Conservation (phyloP, 805 yeast genomes). For the Clavispora santaluciae region DNA sequence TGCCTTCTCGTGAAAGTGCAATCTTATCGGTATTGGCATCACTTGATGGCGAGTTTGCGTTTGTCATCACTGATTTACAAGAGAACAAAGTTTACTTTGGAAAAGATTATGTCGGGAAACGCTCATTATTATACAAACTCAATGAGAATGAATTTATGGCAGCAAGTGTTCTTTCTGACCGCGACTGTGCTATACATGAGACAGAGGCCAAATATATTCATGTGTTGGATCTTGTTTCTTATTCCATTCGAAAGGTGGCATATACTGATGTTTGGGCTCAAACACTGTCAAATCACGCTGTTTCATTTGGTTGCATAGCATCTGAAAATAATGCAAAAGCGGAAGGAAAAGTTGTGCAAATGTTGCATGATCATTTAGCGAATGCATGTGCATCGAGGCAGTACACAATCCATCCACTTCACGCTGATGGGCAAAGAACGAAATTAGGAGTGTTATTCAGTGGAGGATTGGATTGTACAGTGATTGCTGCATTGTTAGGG, state of each 20-base stretch:
- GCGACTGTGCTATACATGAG: not conserved
- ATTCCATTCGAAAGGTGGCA: not conserved
- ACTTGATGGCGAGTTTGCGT: constrained; percentile 84
- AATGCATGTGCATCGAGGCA: constrained; percentile 47
- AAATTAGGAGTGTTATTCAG: constrained; percentile 68
- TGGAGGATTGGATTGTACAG: constrained; percentile 93
- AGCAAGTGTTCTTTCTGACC: not conserved
- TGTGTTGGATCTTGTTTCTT: constrained; percentile 28
- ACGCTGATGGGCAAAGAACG: constrained; percentile 21
- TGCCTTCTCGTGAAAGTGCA: constrained; percentile 19
- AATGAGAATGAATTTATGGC: not conserved
- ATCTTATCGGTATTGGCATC: constrained; percentile 37
- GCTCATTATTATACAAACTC: constrained; percentile 56
- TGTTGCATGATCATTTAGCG: constrained; percentile 22
- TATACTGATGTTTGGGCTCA: constrained; percentile 11
- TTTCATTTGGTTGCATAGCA: not conserved
- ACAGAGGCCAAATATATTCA: constrained; percentile 41
- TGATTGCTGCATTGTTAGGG: constrained; percentile 55
- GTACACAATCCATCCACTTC: constrained; percentile 56
- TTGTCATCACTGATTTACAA: constrained; percentile 43
- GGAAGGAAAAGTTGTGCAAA: not conserved
- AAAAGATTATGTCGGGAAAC: constrained; percentile 75
- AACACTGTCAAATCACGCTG: not conserved
- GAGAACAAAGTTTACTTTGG: constrained; percentile 60
- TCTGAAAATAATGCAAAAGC: not conserved